Evolutionary conservation across 2,329 filamentous ascomycete genomes (phyloP).

Genomic region (Tolypocladium tundrense): DNA sequence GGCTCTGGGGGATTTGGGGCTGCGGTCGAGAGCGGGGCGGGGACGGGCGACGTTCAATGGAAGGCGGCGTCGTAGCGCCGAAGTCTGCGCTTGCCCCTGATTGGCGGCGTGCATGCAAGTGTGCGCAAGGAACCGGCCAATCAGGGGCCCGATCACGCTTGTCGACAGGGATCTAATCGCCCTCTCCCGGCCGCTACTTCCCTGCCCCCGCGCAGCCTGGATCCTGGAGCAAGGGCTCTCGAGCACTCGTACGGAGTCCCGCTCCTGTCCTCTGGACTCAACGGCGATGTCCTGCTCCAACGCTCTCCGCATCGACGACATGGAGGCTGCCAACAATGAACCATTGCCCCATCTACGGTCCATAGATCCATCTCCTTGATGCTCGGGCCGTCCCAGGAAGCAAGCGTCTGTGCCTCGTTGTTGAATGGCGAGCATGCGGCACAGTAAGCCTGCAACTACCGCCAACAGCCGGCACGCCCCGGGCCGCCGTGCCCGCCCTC

Average conservation of each 20-base stretch:
- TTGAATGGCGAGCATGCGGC: neutral
- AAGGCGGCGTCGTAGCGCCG: slow-evolving; percentile 21
- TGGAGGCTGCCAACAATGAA: neutral
- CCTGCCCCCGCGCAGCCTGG: neutral
- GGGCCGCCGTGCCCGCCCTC: neutral
- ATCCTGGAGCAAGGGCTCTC: neutral
- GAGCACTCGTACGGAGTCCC: neutral
- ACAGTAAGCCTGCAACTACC: neutral
- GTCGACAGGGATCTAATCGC: slow-evolving; percentile 24
- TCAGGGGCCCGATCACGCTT: slow-evolving; percentile 22
- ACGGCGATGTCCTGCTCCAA: neutral
- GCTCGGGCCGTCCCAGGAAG: neutral
- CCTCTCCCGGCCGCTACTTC: slow-evolving; percentile 7
- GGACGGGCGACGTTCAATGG: slow-evolving; percentile 17
- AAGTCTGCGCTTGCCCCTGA: slow-evolving; percentile 19
- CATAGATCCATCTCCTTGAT: neutral
- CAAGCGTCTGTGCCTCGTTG: too few relatives aligned
- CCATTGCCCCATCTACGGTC: neutral
- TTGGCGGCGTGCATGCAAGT: slow-evolving; percentile 23
- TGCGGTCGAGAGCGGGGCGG: slow-evolving; percentile 18
- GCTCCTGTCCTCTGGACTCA: neutral
- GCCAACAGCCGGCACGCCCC: neutral
- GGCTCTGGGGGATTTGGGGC: slow-evolving; percentile 9
- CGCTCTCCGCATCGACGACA: neutral
- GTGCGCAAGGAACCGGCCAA: slow-evolving; percentile 18